Conservation (phyloP, 2,329 filamentous ascomycete species). For the Colletotrichum truncatum region DNA sequence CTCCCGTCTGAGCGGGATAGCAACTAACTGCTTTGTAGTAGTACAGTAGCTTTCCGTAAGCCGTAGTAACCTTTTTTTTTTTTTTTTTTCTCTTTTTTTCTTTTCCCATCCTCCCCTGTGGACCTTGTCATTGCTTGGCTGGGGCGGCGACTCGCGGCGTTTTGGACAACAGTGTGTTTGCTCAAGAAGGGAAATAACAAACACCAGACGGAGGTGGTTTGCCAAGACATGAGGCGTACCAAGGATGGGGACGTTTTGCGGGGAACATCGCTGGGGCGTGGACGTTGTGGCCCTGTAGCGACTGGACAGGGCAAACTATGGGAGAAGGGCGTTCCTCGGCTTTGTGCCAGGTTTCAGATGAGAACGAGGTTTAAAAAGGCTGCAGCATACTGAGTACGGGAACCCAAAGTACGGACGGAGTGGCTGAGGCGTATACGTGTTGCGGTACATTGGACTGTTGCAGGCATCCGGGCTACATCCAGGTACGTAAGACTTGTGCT, state of each 20-base stretch:
- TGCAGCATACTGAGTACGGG: conserved; percentile 1
- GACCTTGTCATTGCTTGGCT: too few relatives aligned
- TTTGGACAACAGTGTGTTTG: neutral
- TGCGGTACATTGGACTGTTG: neutral
- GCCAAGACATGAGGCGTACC: conserved; percentile 15
- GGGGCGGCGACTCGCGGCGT: conserved; percentile 8
- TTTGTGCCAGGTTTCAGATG: conserved; percentile 27
- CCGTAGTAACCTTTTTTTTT: neutral
- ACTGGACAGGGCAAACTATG: neutral
- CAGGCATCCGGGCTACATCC: neutral
- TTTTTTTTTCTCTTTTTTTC: too few relatives aligned
- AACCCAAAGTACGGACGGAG: conserved; percentile 18
- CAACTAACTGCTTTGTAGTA: conserved; percentile 4
- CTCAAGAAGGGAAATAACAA: neutral
- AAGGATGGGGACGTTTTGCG: conserved; percentile 5
- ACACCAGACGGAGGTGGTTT: neutral
- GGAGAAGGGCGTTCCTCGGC: conserved; percentile 9
- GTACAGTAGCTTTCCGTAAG: too few relatives aligned
- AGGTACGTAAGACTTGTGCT: neutral
- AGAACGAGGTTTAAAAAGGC: neutral
- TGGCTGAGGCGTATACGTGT: conserved; percentile 21
- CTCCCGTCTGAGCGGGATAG: conserved; percentile 8
- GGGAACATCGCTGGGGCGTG: conserved; percentile 18
- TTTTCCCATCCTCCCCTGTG: too few relatives aligned
- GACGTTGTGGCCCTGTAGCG: neutral